Evolutionary conservation across 2,329 filamentous ascomycete genomes (phyloP), one percentile per base, ranked within the genome.

Genomic region (Dryadomyces quercus-mongolicae): DNA sequence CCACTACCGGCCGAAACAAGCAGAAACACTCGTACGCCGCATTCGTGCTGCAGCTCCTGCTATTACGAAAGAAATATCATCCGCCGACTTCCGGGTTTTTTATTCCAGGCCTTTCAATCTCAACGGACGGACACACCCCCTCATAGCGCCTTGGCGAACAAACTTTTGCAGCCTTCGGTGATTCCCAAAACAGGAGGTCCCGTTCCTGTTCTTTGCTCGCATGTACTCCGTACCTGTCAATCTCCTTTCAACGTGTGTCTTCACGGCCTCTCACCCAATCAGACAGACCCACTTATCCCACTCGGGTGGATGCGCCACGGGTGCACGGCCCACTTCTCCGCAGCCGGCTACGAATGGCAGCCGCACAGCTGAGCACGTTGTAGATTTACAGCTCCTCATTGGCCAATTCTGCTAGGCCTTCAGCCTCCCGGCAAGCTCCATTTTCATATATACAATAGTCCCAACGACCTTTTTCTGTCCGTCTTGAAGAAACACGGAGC

Each of bases 331-430:
- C 58, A 56, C 21, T 13, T 38, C 25, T 44, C 51, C 40, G 51
- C 53, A 36, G 7, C 5, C 43, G 20, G 44, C 49, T 25, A 36
- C 56, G 52, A 58, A 59, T 60, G 13, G 52, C 22, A 49, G 55
- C 50, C 45, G 51, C 49, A 34, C 47, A 20, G 46, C 18, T 16
- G 47, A 22, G 54, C 59, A 60, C 59, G 59, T 60, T 60, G n/a
- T 46, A 10, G 20, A 15, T 5, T 22, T 12, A 10, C 38, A 13
- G 7, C 0, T 31, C 6, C 50, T 59, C 52, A 58, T 60, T 60
- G 54, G 59, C 31, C 6, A 13, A 8, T 6, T 2, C 8, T n/a
- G 7, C n/a, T 13, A 9, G 18, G 5, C 3, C 12, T 54, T 54
- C 50, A 52, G 54, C 55, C 47, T 56, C 43, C 20, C 47, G 42